Evolutionary conservation across 2,329 filamentous ascomycete genomes (phyloP).

Genomic region (Neopestalotiopsis clavispora): DNA sequence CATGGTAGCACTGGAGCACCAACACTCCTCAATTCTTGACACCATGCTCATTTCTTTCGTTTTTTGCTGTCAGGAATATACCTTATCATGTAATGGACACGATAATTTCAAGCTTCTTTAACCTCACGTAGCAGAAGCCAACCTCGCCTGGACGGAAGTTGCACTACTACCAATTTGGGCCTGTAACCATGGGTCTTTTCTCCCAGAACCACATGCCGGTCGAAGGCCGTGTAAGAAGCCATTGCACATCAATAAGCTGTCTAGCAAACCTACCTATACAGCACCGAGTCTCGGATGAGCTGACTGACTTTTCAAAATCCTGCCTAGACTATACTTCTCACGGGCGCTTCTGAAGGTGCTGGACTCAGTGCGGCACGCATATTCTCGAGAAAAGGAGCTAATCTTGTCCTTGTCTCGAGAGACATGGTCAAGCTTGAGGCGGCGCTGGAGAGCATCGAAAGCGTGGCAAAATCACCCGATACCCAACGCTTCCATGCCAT

Average conservation of each 20-base stretch:
- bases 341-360: background rate
- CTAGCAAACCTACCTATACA: constrained; percentile 54
- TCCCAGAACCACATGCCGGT: constrained; percentile 78
- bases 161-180: no score
- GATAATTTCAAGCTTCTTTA: no score
- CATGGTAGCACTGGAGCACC: no score
- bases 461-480: constrained; percentile 64
- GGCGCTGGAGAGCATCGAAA: constrained; percentile 57
- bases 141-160: no score
- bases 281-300: background rate
- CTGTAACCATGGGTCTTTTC: constrained; percentile 50
- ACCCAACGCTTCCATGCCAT: constrained; percentile 82
- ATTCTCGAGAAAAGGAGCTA: background rate
- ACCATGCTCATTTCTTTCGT: no score
- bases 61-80: no score
- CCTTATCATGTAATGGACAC: no score
- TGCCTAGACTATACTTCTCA: constrained; percentile 11
- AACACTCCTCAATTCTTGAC: no score
- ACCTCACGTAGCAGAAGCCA: no score
- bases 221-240: constrained; percentile 71
- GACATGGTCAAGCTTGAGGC: constrained; percentile 55
- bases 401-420: background rate
- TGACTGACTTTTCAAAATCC: no score
- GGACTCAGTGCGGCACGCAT: background rate
- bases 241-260: constrained; percentile 58